Conservation (phyloP, 2,329 filamentous ascomycete species). For the Drechslerella coelobrocha region DNA sequence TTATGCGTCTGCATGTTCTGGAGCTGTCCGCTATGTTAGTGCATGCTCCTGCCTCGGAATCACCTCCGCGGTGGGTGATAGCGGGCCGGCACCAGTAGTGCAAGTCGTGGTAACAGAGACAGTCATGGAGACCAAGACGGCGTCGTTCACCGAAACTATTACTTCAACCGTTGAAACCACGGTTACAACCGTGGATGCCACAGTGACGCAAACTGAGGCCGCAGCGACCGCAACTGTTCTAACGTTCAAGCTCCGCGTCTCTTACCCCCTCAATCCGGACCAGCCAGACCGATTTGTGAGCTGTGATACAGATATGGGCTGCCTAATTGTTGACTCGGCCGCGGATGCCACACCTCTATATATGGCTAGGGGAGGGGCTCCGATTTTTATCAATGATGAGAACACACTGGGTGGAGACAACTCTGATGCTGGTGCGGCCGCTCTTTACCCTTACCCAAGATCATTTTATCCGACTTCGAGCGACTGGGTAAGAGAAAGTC, state of each 20-base stretch:
- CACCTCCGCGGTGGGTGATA: too few relatives aligned
- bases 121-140: constrained; percentile 36
- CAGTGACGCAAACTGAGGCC: neutral
- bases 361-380: too few relatives aligned
- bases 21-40: constrained; percentile 52
- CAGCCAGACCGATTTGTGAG: neutral
- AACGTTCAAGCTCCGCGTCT: neutral
- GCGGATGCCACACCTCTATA: neutral
- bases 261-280: neutral
- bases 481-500: too few relatives aligned
- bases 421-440: too few relatives aligned
- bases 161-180: neutral
- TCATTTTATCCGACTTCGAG: too few relatives aligned
- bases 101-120: too few relatives aligned
- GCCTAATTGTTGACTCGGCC: neutral
- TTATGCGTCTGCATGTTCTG: constrained; percentile 54
- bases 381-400: too few relatives aligned
- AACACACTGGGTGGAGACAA: too few relatives aligned
- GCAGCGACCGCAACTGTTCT: neutral
- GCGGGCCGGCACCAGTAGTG: too few relatives aligned
- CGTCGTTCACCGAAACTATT: constrained; percentile 1
- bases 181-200: neutral
- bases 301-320: neutral
- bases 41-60: constrained; percentile 56
- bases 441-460: too few relatives aligned